Conservation (phyloP, 345 rosid genomes). For the Eucalyptus polyanthemos region DNA sequence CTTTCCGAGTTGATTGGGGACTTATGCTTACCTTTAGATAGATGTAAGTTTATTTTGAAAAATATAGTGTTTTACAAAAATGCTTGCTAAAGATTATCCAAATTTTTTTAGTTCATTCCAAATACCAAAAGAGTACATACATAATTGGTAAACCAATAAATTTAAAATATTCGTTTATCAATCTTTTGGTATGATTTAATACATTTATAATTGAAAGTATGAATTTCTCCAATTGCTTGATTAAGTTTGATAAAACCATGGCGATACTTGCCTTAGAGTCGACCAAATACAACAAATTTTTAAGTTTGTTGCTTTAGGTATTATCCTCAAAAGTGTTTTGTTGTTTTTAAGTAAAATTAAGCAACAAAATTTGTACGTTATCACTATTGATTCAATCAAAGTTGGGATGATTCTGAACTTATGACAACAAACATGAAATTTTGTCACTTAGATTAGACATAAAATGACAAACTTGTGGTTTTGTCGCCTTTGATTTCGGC, state of each 20-base stretch:
- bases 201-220: not conserved
- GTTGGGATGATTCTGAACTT: not conserved
- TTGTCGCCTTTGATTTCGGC: not conserved
- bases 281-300: not conserved
- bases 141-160: not conserved
- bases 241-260: not conserved
- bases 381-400: not conserved
- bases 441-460: not conserved
- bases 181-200: not conserved
- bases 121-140: not conserved
- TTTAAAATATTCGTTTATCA: not conserved
- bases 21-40: too few relatives aligned
- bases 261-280: not conserved
- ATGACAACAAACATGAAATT: not conserved
- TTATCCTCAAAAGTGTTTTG: not conserved
- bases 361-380: too few relatives aligned
- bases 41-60: too few relatives aligned
- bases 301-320: not conserved
- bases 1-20: not conserved
- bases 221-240: not conserved
- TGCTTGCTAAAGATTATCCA: not conserved
- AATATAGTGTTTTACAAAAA: too few relatives aligned
- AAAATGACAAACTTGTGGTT: not conserved
- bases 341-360: too few relatives aligned
- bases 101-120: too few relatives aligned